Evolutionary conservation across 2,329 filamentous ascomycete species (phyloP).

Genomic region (Ophiostoma angusticollis): DNA sequence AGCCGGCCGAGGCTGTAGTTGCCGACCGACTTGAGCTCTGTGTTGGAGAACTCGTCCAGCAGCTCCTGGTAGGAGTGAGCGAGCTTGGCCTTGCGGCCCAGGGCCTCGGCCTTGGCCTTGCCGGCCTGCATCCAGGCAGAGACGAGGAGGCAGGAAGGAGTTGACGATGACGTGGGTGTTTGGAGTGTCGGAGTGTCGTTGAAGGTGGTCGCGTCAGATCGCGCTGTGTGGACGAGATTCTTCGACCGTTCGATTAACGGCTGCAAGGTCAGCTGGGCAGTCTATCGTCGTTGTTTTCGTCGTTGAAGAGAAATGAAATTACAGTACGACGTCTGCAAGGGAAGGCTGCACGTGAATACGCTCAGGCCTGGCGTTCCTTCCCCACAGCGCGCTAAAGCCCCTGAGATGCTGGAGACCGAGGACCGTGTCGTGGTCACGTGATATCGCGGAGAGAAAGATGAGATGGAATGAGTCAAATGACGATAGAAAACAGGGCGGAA

Average conservation of each 20-base stretch:
- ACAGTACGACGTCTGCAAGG: too few species aligned
- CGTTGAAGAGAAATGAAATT: too few species aligned
- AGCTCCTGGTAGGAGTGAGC: slow-evolving; percentile 93
- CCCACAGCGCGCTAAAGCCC: too few species aligned
- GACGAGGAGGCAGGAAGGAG: neutral
- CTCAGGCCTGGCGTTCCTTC: too few species aligned
- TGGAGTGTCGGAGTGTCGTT: neutral
- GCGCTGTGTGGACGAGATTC: too few species aligned
- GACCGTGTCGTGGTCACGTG: too few species aligned
- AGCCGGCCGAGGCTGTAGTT: slow-evolving; percentile 87
- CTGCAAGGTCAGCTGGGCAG: too few species aligned
- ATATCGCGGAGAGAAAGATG: neutral
- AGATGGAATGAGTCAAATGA: neutral
- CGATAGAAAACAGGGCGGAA: neutral
- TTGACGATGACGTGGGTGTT: neutral
- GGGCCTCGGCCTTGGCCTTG: slow-evolving; percentile 61
- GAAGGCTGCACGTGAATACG: too few species aligned
- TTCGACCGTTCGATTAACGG: too few species aligned
- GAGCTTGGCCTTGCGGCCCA: slow-evolving; percentile 65
- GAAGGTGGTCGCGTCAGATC: too few species aligned
- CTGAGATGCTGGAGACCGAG: too few species aligned
- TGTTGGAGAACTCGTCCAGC: slow-evolving; percentile 86
- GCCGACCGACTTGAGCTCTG: slow-evolving; percentile 81
- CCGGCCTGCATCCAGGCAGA: slow-evolving; percentile 30
- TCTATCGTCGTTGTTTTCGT: too few species aligned